Evolutionary conservation across 345 rosid genomes (phyloP).

Genomic region (Dipteronia dyeriana): DNA sequence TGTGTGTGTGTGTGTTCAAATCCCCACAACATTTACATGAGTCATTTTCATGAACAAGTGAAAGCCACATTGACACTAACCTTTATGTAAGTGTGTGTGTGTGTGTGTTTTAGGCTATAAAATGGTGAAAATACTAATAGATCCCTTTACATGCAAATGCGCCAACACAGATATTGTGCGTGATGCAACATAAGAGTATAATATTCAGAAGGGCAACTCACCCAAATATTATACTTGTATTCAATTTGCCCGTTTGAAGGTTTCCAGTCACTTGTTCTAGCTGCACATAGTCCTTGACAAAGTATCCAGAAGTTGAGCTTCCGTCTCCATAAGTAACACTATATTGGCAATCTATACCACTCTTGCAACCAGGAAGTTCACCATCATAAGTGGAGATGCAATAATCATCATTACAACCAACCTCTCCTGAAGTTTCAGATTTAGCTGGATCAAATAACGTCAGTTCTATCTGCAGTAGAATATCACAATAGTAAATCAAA

Average conservation of each 20-base stretch:
- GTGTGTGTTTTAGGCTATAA: not conserved
- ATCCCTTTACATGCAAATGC: not conserved
- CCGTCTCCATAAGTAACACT: constrained; percentile 76
- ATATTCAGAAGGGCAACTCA: constrained; percentile 30
- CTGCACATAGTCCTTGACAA: constrained; percentile 58
- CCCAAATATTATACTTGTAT: constrained; percentile 70
- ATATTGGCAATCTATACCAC: constrained; percentile 52
- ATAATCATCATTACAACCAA: constrained; percentile 58
- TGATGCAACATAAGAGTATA: not conserved
- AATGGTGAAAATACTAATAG: not conserved
- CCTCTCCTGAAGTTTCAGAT: constrained; percentile 45
- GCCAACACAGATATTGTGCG: not conserved
- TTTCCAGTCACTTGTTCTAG: constrained; percentile 59
- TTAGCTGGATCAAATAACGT: constrained; percentile 49
- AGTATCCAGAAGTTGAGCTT: constrained; percentile 71
- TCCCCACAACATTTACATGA: not conserved
- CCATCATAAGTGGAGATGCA: constrained; percentile 50
- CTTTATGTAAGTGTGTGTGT: not conserved
- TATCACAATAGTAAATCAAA: not conserved
- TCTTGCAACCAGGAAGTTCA: constrained; percentile 52
- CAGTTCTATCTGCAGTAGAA: constrained; percentile 52
- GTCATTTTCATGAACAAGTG: not conserved
- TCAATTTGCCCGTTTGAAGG: constrained; percentile 41
- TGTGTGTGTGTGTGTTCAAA: not conserved
- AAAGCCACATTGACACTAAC: constrained; percentile 1